Conservation (phyloP, 768 basidiomycete genomes). For the Phlebiopsis flavidoalba region DNA sequence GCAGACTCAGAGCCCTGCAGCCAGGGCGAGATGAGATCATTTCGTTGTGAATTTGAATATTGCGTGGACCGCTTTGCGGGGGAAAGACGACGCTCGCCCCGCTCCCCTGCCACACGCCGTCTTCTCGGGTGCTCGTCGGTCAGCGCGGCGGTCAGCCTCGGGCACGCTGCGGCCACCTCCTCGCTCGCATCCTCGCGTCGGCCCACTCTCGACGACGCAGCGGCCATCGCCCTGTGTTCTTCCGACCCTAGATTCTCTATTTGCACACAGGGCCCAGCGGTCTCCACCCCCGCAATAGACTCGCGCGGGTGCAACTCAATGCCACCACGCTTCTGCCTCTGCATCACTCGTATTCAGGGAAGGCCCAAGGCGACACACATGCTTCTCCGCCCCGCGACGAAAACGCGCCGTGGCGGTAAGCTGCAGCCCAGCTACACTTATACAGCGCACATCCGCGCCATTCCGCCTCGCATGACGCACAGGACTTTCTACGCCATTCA, state of each 20-base stretch:
- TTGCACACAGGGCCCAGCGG: neutral
- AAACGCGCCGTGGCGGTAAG: neutral
- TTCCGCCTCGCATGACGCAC: neutral
- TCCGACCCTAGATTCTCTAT: neutral
- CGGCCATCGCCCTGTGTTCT: neutral
- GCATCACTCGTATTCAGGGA: no score
- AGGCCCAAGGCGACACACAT: neutral
- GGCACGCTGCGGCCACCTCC: neutral
- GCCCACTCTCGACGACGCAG: no score
- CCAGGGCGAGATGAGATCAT: neutral
- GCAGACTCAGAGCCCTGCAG: neutral
- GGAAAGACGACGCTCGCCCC: neutral
- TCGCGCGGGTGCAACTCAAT: neutral
- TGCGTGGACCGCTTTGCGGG: neutral
- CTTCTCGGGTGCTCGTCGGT: slow-evolving; percentile 4
- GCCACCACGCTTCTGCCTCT: neutral
- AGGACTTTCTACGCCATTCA: neutral
- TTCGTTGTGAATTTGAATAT: neutral
- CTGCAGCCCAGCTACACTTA: neutral
- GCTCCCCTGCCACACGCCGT: neutral
- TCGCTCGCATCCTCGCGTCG: neutral
- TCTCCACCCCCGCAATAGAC: neutral
- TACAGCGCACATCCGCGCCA: neutral
- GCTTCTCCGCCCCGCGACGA: neutral
- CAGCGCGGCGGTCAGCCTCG: neutral